These are phyloP conservation scores for Calocybe cyanea DNA, from an alignment of 768 basidiomycete genomes.

Conservation along the genomic window DNA sequence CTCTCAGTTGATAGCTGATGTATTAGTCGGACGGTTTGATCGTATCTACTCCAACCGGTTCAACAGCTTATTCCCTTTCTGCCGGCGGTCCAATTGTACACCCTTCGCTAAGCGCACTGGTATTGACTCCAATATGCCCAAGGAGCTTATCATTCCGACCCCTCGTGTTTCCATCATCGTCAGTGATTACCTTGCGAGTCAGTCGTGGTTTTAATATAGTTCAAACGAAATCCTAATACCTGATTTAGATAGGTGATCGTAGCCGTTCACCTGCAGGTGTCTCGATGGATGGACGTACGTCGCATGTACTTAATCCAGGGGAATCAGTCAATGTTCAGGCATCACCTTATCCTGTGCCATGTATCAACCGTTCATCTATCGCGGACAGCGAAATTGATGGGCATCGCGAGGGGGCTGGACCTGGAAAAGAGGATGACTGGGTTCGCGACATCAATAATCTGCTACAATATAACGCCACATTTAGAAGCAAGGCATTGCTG, in stretches of 20 bases:
- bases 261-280: constrained; percentile 86
- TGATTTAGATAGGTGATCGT: constrained; percentile 74
- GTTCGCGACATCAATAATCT: constrained; percentile 95
- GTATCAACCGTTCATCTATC: constrained; percentile 84
- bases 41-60: constrained; percentile 93
- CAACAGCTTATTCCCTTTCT: constrained; percentile 93
- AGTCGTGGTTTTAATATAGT: constrained; percentile 21
- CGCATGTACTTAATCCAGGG: constrained; percentile 76
- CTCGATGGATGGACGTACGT: constrained; percentile 90
- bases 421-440: constrained; percentile 90
- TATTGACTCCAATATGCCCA: constrained; percentile 95
- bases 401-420: constrained; percentile 62
- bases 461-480: constrained; percentile 92
- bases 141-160: constrained; percentile 90
- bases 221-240: not conserved
- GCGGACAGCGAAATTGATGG: constrained; percentile 44
- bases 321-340: constrained; percentile 84
- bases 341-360: constrained; percentile 88
- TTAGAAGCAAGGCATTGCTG: constrained; percentile 83
- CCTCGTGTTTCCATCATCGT: constrained; percentile 83
- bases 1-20: too few relatives aligned
- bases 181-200: constrained; percentile 70
- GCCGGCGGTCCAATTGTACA: constrained; percentile 96
- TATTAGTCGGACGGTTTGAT: constrained; percentile 87
- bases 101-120: constrained; percentile 83